These are phyloP conservation scores for Phytophthora ramorum DNA, from an alignment of 352 stramenopile species.

Conservation along the genomic window DNA sequence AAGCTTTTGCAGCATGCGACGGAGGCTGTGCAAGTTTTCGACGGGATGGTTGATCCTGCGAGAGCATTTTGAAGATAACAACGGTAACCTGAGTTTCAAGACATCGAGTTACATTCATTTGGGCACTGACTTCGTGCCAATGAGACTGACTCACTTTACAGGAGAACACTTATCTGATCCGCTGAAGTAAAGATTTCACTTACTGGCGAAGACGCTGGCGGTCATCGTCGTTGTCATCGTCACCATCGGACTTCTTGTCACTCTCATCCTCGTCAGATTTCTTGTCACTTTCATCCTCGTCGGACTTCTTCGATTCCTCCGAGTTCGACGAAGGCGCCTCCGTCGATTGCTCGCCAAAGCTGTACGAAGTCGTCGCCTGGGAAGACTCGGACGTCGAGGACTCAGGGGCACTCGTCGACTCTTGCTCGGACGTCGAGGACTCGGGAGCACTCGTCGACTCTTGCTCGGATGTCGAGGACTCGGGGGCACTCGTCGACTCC, in stretches of 20 bases:
- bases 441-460: neutral
- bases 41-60: constrained; percentile 18
- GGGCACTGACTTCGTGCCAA: neutral
- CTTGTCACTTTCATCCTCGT: neutral
- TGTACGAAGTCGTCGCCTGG: neutral
- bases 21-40: constrained; percentile 14
- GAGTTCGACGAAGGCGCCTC: constrained; percentile 1
- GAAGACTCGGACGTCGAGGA: neutral
- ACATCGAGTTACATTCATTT: neutral
- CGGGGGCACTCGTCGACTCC: neutral
- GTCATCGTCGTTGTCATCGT: neutral
- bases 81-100: neutral
- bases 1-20: constrained; percentile 19
- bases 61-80: constrained; percentile 13
- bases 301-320: constrained; percentile 1
- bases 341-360: neutral
- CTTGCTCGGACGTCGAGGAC: neutral
- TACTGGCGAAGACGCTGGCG: neutral
- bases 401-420: neutral
- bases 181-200: neutral
- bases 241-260: neutral
- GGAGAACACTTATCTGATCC: too few species aligned
- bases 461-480: neutral
- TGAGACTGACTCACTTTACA: neutral
- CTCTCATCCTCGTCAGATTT: neutral